Evolutionary conservation across 306 rosid species (phyloP).

Genomic region (Corylus avellana): DNA sequence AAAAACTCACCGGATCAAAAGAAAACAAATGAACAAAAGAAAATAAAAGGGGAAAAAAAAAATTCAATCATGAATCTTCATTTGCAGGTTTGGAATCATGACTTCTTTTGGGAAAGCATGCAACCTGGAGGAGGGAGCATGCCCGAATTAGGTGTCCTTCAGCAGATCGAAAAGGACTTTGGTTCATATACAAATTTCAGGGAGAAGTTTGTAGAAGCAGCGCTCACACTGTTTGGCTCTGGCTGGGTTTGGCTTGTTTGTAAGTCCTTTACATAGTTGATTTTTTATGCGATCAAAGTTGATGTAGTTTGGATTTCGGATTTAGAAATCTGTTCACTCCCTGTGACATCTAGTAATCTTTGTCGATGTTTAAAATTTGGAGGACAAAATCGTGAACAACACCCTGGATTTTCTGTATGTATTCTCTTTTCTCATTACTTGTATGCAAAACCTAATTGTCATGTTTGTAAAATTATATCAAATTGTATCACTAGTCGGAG

Average conservation of each 20-base stretch:
- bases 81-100: constrained; percentile 80
- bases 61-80: background rate
- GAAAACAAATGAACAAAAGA: background rate
- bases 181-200: constrained; percentile 78
- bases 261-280: constrained; percentile 44
- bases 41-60: background rate
- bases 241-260: constrained; percentile 99
- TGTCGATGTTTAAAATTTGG: too few relatives aligned
- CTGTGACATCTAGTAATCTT: constrained; percentile 15
- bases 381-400: too few relatives aligned
- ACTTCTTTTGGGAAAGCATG: constrained; percentile 81
- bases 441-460: too few relatives aligned
- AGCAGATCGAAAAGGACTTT: constrained; percentile 95
- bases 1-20: background rate
- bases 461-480: background rate
- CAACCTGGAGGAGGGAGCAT: constrained; percentile 90
- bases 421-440: too few relatives aligned
- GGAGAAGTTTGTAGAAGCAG: constrained; percentile 66
- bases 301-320: constrained; percentile 7
- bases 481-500: background rate
- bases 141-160: constrained; percentile 72
- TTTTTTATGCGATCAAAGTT: background rate
- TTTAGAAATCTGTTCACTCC: constrained; percentile 12
- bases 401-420: too few relatives aligned
- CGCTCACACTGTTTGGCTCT: constrained; percentile 84